Base-by-base conservation (phyloP, 2,329 filamentous ascomycete genomes). In the Fusarium poae region DNA sequence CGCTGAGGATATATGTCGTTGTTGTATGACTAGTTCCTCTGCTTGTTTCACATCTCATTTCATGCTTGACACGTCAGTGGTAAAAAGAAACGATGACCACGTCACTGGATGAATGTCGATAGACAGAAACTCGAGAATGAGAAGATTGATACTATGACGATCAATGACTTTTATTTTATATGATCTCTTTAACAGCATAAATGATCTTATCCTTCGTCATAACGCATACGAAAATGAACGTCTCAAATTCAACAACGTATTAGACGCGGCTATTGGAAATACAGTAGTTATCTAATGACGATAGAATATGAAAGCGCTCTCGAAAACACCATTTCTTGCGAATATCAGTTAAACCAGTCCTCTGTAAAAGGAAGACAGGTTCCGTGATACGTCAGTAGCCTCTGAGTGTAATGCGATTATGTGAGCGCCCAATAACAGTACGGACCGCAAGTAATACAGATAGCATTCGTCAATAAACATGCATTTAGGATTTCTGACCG, bases 51-150 rank as follows among this genome's bases (percentile, higher is more conserved):
- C 20, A 25, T 43, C 30, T 4, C n/a, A 27, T 27, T 10, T 8
- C 9, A 11, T 46, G 30, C 2, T 11, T 32, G 45, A 46, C 59
- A 62, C 48, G 59, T 39, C 60, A 61, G 32, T 18, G 13, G 10
- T 11, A 23, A 43, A 32, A 20, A 43, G 29, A 0, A 16, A 51
- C 3, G 6, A 21, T n/a, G 25, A 7, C 42, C 42, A 62, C 60
- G 42, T 57, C 49, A 44, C 32, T 20, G 16, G 5, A 16, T 13
- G 3, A 6, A 16, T 27, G 6, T 11, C 9, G 27, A 8, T 27
- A 27, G 27, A 13, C 6, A 5, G 2, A 4, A n/a, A 25, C 3
- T 7, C 2, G 6, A 13, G 2, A 20, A 12, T 13, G 16, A 21
- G n/a, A 6, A 23, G n/a, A 6, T 3, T 4, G 8, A 3, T 13